Base-by-base conservation (phyloP, 805 yeast species). In the Nakazawaea sp. region DNA sequence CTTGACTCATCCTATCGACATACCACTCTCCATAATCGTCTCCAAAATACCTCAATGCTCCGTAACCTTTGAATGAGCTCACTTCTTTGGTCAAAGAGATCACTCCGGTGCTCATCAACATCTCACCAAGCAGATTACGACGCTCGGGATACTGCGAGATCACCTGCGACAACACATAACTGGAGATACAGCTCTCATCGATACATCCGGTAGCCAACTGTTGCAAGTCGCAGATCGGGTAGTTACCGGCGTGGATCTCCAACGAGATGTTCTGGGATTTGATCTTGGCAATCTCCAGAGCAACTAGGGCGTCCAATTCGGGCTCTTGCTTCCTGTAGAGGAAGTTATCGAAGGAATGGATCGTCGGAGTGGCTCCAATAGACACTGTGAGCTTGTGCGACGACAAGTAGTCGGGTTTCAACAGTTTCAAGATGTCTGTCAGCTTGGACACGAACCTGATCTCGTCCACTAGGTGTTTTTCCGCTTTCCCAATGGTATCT, bases 211-310 rank as follows among this genome's bases (percentile, higher is more conserved):
- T 84, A 10, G 84, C 70, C n/a, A 77, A 66, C 52, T 84, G 92
- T 52, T 84, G 94, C 37, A 81, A 58, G 51, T 84, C 94, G 49
- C 82, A 75, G 50, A 78, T 70, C 3, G 80, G 70, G 50, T 79
- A 83, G 51, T 83, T 82, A 10, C 94, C 94, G n/a, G 90, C 89
- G 52, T 83, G 94, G 13, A 83, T 52, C 50, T 83, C 92, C 27
- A 83, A 56, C 1, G 52, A 49, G 4, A 78, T 79, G 15, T 46
- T 43, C n/a, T 29, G 31, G 3, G 24, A n/a, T 30, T 38, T 33
- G 13, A 64, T 41, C 4, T 49, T 43, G 3, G 51, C 50, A 13
- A 41, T 33, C 13, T 6, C 28, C 1, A 31, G 18, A 11, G 33
- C 46, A 45, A 45, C 46, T 27, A 46, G 27, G 19, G 47, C 34